Conservation (phyloP, 179 eudicot species). For the Gypsophila paniculata region DNA sequence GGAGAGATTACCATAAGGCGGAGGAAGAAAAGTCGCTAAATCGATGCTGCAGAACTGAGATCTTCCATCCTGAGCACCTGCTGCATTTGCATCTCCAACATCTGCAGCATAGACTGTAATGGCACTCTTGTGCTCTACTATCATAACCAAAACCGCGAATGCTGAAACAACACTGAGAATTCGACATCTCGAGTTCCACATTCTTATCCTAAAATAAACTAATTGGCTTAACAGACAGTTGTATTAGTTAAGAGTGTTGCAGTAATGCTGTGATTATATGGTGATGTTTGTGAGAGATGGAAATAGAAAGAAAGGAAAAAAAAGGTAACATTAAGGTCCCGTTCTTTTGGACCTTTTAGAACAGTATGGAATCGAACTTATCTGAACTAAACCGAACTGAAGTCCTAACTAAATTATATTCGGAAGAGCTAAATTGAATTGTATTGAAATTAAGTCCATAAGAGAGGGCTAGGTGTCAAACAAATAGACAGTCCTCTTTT, state of each 20-base stretch:
- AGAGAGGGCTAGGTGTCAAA: too few relatives aligned
- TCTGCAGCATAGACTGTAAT: slow-evolving; percentile 19
- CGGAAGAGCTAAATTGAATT: too few relatives aligned
- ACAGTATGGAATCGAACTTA: too few relatives aligned
- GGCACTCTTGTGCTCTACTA: background rate
- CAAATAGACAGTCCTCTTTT: too few relatives aligned
- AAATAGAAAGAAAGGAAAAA: slow-evolving; percentile 7
- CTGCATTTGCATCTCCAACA: slow-evolving; percentile 19
- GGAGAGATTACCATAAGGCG: slow-evolving; percentile 65
- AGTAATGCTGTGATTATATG: background rate
- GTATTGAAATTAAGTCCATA: too few relatives aligned
- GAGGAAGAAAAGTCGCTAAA: slow-evolving; percentile 70
- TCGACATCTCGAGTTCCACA: slow-evolving; percentile 28
- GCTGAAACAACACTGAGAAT: background rate
- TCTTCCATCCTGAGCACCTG: slow-evolving; percentile 17
- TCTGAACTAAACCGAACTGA: too few relatives aligned
- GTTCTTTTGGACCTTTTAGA: too few relatives aligned
- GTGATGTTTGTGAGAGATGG: background rate
- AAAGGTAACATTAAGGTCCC: background rate
- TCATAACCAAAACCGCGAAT: background rate
- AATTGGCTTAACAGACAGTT: background rate
- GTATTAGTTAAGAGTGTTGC: background rate
- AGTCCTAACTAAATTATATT: too few relatives aligned
- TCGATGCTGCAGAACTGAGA: slow-evolving; percentile 51
- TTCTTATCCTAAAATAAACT: background rate